Base-by-base conservation (phyloP, 148 eudicot species). In the Fagopyrum homotropicum region DNA sequence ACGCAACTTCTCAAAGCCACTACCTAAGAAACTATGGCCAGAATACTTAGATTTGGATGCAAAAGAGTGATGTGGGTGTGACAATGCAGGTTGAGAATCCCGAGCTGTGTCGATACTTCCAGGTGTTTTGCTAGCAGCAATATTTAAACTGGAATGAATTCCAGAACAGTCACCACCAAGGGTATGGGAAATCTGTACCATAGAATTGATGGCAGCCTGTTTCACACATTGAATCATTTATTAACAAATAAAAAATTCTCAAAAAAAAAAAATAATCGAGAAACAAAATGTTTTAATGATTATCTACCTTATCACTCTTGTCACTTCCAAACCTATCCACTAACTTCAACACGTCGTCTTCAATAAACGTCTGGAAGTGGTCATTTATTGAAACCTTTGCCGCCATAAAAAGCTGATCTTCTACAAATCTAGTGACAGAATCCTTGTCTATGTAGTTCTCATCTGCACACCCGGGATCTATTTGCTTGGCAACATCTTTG, bases 351-450 rank as follows among this genome's bases (percentile, higher is more conserved):
- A 86, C 87, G 82, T 92, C 88, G 57, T 85, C 85, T 83, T 89
- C 84, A 68, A 90, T 75, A 73, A 82, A 69, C 46, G 73, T 76
- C 68, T 75, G 75, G 72, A 90, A 73, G 84, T 76, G 87, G 55
- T 77, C 79, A 54, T 45, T 73, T 81, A 84, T 73, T 56, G 92
- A 82, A 77, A 72, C 46, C 76, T 82, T 83, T 72, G 89, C 82
- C 66, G 87, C 84, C 75, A 79, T 75, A 76, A 85, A 85, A 35
- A 95, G 88, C 72, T 89, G 90, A 81, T 83, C 78, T 83, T 87
- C 80, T 49, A 95, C 79, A 75, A 74, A 48, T 75, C 77, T 89
- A 79, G 85, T 51, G 79, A 85, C 84, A 77, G 29, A 72, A 77
- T 81, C 80, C 78, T 72, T 17, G 54, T 79, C 84, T 9, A 48